These are phyloP conservation scores for Neonectria ditissima DNA, from an alignment of 2,329 filamentous ascomycete genomes.

Conservation along the genomic window DNA sequence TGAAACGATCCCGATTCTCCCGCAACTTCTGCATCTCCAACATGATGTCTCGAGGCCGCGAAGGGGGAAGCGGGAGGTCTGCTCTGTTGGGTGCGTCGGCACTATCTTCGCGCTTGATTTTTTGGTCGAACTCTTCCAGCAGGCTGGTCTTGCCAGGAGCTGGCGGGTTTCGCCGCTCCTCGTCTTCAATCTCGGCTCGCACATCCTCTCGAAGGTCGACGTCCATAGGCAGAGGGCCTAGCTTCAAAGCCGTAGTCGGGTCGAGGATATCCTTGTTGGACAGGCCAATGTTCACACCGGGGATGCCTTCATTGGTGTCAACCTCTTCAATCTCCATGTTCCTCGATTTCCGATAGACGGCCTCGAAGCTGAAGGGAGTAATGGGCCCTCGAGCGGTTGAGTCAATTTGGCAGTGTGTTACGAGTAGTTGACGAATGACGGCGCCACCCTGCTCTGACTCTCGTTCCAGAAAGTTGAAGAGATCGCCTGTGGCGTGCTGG, in stretches of 20 bases:
- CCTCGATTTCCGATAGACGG: slow-evolving; percentile 67
- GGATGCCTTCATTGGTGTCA: slow-evolving; percentile 74
- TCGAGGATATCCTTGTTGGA: slow-evolving; percentile 71
- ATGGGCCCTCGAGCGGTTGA: slow-evolving; percentile 71
- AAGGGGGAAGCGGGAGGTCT: slow-evolving; percentile 87
- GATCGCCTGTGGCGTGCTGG: slow-evolving; percentile 81
- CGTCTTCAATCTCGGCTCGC: slow-evolving; percentile 85
- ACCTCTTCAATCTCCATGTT: slow-evolving; percentile 72
- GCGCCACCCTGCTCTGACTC: slow-evolving; percentile 84
- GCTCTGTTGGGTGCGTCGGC: slow-evolving; percentile 83
- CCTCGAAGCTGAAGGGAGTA: slow-evolving; percentile 72
- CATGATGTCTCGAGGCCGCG: slow-evolving; percentile 87
- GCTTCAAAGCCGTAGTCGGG: slow-evolving; percentile 70
- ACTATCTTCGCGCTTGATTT: slow-evolving; percentile 89
- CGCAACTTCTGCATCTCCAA: slow-evolving; percentile 95
- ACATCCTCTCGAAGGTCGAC: slow-evolving; percentile 85
- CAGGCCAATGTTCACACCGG: slow-evolving; percentile 71
- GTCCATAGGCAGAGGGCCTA: slow-evolving; percentile 89
- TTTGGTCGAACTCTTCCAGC: slow-evolving; percentile 87
- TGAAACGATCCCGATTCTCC: slow-evolving; percentile 92
- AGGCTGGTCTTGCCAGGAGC: slow-evolving; percentile 77
- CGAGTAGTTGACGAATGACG: slow-evolving; percentile 80
- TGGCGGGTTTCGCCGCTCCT: slow-evolving; percentile 83
- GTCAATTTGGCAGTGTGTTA: slow-evolving; percentile 68
- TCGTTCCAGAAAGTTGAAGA: slow-evolving; percentile 91